Base-by-base conservation (phyloP, 352 stramenopile species). In the Phytophthora ohioensis region DNA sequence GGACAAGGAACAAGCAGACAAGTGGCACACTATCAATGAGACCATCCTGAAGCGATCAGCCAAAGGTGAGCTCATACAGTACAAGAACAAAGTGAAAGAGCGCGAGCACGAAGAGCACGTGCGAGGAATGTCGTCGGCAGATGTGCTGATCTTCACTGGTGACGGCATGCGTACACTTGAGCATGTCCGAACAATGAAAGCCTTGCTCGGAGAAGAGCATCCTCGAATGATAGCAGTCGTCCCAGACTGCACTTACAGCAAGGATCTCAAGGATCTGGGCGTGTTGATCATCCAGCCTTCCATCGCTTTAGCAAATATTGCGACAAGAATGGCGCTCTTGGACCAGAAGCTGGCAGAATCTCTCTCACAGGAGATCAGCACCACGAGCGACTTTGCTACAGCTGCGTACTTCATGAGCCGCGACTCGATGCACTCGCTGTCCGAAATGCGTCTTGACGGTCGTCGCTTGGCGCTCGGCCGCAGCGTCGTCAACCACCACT, bases 401-500 rank as follows among this genome's bases (percentile, higher is more conserved):
- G 81, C 81, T 13, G 60, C 81, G 6, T 91, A 88, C 72, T 90
- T 89, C 39, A 78, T 90, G 71, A 57, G 59, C 12, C 59, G 69
- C 15, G 69, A 78, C 36, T 82, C 69, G 5, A 31, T 71, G 5
- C 67, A 80, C 35, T 82, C 72, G 34, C 34, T 82, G 11, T 84
- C 79, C 0, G 77, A 91, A 12, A 76, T 87, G 72, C 70, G 71
- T 6, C 57, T 81, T 11, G 71, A 76, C 2, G 78, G 69, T 53
- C 73, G 75, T 31, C 75, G 73, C 7, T 45, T 83, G 35, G 78
- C 75, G 15, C 70, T 88, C 0, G 81, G 78, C 36, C 64, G 76
- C 30, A 90, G 80, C 27, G 80, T 90, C 9, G 77, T 91, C 0
- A 92, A 88, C 62, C 80, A 92, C 62, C 82, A 90, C 69, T 88